A percentile compares a stretch with the other conserved stretches of the same genome.
These are phyloP conservation scores for Cladosporium sp. DNA, from an alignment of 2,329 filamentous ascomycete genomes.

Conservation along the genomic window DNA sequence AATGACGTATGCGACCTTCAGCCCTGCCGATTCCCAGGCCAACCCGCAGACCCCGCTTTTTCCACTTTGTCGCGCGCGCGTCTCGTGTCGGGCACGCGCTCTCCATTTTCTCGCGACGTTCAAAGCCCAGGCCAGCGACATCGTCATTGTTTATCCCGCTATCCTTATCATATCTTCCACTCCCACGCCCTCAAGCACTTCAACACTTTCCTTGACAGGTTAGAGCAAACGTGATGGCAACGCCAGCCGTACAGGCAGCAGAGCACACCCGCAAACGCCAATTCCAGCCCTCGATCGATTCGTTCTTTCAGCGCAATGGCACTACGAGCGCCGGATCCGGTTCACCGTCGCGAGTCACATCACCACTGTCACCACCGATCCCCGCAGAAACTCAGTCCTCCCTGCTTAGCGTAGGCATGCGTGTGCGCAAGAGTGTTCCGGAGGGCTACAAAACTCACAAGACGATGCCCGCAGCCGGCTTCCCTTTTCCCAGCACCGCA, in stretches of 20 bases:
- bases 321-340: neutral
- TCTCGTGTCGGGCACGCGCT: neutral
- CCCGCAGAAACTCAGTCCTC: slow-evolving; percentile 67
- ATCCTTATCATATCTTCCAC: neutral
- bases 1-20: no score
- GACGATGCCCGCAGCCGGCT: slow-evolving; percentile 23
- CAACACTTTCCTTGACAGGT: neutral
- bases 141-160: neutral
- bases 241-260: neutral
- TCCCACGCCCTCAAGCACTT: neutral
- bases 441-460: slow-evolving; percentile 84
- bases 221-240: neutral
- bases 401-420: slow-evolving; percentile 89
- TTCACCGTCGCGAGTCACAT: slow-evolving; percentile 2
- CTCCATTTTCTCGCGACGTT: neutral
- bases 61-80: neutral
- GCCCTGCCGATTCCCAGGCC: neutral
- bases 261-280: slow-evolving; percentile 10
- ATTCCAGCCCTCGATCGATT: slow-evolving; percentile 15
- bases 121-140: neutral
- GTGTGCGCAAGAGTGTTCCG: slow-evolving; percentile 83
- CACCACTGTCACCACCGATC: slow-evolving; percentile 44
- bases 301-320: slow-evolving; percentile 12
- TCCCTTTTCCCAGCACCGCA: slow-evolving; percentile 21
- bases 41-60: neutral